Base-by-base conservation (phyloP, 2,329 filamentous ascomycete genomes). In the Madurella mycetomatis region DNA sequence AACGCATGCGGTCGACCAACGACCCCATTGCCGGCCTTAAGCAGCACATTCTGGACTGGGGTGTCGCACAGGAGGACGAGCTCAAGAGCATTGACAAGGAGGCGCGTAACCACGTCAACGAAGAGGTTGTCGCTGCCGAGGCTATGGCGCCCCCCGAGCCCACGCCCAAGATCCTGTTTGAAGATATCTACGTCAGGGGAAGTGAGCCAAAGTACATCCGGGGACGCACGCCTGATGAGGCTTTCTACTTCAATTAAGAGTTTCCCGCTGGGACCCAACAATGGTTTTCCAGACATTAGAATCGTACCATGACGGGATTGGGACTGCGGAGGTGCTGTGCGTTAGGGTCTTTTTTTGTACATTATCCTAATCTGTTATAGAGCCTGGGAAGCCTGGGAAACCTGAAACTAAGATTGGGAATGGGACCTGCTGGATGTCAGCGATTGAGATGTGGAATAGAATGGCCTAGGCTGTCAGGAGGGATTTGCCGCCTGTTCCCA, bases 1-100 rank as follows among this genome's bases (percentile, higher is more conserved):
- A 96, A 82, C 92, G 92, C 75, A 99, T 99, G 94, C 90, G 94
- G 69, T 95, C 88, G 67, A 99, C 94, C 77, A 90, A 97, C 77
- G 94, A 99, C 78, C 91, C 94, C 64, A 99, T 99, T 70, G 91
- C 92, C 67, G 94, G 94, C 57, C 85, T 99, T 66, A 97, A 97
- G 86, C 88, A 94, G 80, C 96, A 96, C 82, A 87, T 99, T 63
- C 78, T 99, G 55, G 94, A 99, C 76, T 99, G 94, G 94, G 84
- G 84, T 57, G 87, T 99, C 63, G 86, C 86, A 65, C 85, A 81
- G 58, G 94, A 99, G 81, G 92, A 96, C 41, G 92, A 97, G 77
- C 86, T 99, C 73, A 99, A 99, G 88, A 73, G 73, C 63, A 85
- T 99, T 65, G 94, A 99, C 81, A 97, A 96, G 84, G 85, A 95